A percentile compares a stretch with the other conserved stretches of the same genome.
phyloP scores from a whole-genome alignment of 495 filamentous ascomycete genomes.

The Penicillium roqueforti region DNA sequence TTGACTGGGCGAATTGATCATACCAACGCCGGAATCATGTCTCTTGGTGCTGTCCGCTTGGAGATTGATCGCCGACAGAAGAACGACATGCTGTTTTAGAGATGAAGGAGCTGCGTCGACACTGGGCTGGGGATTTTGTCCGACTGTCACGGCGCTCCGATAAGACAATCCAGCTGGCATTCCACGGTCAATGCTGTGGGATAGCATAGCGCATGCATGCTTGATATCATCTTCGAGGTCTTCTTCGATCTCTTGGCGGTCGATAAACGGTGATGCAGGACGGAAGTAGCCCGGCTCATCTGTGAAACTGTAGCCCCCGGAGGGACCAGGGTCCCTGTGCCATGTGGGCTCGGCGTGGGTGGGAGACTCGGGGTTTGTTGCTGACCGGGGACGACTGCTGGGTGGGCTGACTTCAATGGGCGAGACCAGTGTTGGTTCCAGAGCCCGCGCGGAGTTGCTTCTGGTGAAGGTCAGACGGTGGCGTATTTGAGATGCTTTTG shows the following conservation, averaged over 20 bases:
- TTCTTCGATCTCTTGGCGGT: constrained; percentile 20
- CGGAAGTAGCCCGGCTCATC: constrained; percentile 24
- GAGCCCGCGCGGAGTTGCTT: constrained; percentile 4
- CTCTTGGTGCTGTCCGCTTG: constrained; percentile 2
- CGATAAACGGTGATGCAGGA: constrained; percentile 18
- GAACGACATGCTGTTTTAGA: not conserved
- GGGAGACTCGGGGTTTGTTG: constrained; percentile 17
- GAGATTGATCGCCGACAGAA: not conserved
- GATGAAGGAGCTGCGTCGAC: not conserved
- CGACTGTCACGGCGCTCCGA: constrained; percentile 1
- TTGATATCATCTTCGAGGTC: constrained; percentile 23
- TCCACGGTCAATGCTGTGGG: constrained; percentile 26
- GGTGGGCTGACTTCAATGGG: constrained; percentile 2
- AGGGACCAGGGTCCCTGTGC: constrained; percentile 4
- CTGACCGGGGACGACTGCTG: constrained; percentile 21
- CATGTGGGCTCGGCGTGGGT: constrained; percentile 3
- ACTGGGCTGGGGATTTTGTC: not conserved
- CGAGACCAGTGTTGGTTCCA: constrained; percentile 12
- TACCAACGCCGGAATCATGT: constrained; percentile 4
- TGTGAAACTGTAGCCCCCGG: constrained; percentile 20
- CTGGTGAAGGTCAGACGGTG: constrained; percentile 22
- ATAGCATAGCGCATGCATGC: constrained; percentile 22
- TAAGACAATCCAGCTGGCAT: constrained; percentile 18
- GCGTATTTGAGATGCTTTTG: constrained; percentile 24
- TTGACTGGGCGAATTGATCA: constrained; percentile 8